Base-by-base conservation (phyloP, 2,329 filamentous ascomycete species). In the Clarireedia monteithiana region DNA sequence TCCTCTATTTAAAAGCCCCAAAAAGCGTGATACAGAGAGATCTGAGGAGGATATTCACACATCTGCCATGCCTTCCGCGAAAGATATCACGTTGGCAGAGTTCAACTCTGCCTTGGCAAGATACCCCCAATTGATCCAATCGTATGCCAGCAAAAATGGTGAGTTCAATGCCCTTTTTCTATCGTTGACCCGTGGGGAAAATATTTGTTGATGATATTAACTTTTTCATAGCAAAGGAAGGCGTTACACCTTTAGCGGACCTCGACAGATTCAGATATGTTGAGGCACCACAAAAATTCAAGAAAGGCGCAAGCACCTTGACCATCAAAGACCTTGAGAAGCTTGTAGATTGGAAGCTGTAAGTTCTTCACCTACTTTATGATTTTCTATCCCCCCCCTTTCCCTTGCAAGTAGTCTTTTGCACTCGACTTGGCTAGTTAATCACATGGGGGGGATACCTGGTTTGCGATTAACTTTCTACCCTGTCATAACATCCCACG, bases 331-430 rank as follows among this genome's bases (percentile, higher is more conserved):
- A 88, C 63, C 73, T 88, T 36, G 77, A 81, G 63, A 73, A 65
- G 20, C 74, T 89, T 3, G 79, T 88, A 9, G 78, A 85, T 48
- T 89, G 86, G 85, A 89, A 89, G 68, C 73, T 89, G 82, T 87
- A 72, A 67, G 82, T 69, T 46, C 14, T 42, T 9, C 30, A 4
- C 10, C 10, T 34, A 10, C 9, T 34, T 34, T 34, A 34, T 4
- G 10, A 34, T 34, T 34, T 12, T 47, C 40, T 40, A 24, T 47
- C 20, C 53, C 23, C 36, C 20, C 15, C n/a, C 27, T 20, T 39
- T 26, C 15, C 36, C 36, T 38, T 9, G 15, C 9, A 38, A 38
- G 4, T 38, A 23, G 5, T 15, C 38, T 56, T 56, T 53, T 48
- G 27, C 10, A 14, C 44, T 53, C 24, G 2, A 34, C 15, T 7